Evolutionary conservation across 2,329 filamentous ascomycete species (phyloP).

Genomic region (Diaporthe amygdali): DNA sequence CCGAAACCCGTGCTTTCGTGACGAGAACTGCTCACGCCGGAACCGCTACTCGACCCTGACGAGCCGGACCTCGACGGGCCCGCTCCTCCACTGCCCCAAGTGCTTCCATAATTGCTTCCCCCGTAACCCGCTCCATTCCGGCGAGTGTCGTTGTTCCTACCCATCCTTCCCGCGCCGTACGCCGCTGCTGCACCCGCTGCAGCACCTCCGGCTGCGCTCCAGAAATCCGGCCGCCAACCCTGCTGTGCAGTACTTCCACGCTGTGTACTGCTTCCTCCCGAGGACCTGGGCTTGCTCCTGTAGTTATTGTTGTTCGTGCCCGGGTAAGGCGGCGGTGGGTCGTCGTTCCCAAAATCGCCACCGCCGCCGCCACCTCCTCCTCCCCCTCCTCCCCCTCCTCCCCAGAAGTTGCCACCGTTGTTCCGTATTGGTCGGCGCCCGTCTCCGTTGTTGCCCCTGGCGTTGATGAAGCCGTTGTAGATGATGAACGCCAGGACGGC

Average conservation of each 20-base stretch:
- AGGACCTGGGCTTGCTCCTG: not conserved
- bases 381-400: conserved; percentile 46
- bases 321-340: conserved; percentile 61
- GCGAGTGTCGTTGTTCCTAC: conserved; percentile 41
- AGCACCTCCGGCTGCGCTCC: conserved; percentile 65
- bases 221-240: conserved; percentile 76
- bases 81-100: conserved; percentile 35
- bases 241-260: conserved; percentile 37
- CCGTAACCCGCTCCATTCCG: conserved; percentile 21
- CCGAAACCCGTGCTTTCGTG: conserved; percentile 77
- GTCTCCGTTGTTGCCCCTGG: conserved; percentile 21
- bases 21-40: conserved; percentile 43
- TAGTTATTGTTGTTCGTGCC: conserved; percentile 39
- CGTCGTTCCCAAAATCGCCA: conserved; percentile 38
- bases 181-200: conserved; percentile 67
- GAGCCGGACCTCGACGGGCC: conserved; percentile 40
- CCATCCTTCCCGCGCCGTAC: conserved; percentile 63
- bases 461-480: conserved; percentile 54
- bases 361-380: conserved; percentile 43
- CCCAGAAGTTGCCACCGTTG: conserved; percentile 47
- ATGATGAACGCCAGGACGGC: conserved; percentile 66
- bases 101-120: conserved; percentile 37
- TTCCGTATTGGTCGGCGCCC: conserved; percentile 34
- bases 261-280: conserved; percentile 26
- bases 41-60: conserved; percentile 39